A percentile compares a stretch with the other conserved stretches of the same genome.
Conservation (phyloP, 768 basidiomycete species). For the Pilatotrama ljubarskyi region DNA sequence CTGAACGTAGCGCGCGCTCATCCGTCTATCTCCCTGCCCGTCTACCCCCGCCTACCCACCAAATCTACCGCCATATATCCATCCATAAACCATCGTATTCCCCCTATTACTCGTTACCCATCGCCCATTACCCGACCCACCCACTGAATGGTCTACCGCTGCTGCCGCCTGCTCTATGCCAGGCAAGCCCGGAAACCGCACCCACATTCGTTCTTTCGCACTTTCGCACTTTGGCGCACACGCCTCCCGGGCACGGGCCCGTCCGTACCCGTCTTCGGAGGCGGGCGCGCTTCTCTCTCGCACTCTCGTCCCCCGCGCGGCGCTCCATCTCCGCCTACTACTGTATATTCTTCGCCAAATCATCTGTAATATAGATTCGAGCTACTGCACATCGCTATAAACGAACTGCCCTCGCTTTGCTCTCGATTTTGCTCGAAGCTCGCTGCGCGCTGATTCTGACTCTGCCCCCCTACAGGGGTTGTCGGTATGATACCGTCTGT, state of each 20-base stretch:
- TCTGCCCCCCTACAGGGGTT: too few species aligned
- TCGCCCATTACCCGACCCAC: too few species aligned
- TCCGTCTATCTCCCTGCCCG: not conserved
- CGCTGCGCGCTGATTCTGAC: too few species aligned
- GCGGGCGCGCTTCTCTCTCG: not conserved
- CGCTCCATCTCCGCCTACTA: not conserved
- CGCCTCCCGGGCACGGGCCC: not conserved
- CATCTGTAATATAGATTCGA: slow-evolving; percentile 6
- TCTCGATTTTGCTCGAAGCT: too few species aligned
- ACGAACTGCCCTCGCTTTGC: not conserved
- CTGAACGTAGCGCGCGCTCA: not conserved
- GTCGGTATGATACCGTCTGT: too few species aligned
- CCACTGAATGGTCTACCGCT: slow-evolving; percentile 1
- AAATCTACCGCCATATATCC: not conserved
- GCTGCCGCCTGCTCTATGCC: not conserved
- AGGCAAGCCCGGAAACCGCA: not conserved
- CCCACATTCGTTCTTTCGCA: not conserved
- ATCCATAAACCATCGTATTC: not conserved
- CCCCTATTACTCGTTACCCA: too few species aligned
- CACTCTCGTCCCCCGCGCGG: not conserved
- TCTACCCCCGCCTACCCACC: not conserved
- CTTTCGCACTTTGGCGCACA: not conserved
- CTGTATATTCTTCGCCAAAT: not conserved
- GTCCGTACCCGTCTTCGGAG: not conserved
- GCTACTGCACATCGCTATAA: not conserved